phyloP scores from a whole-genome alignment of 495 filamentous ascomycete genomes.

The Lentithecium fluviatile region DNA sequence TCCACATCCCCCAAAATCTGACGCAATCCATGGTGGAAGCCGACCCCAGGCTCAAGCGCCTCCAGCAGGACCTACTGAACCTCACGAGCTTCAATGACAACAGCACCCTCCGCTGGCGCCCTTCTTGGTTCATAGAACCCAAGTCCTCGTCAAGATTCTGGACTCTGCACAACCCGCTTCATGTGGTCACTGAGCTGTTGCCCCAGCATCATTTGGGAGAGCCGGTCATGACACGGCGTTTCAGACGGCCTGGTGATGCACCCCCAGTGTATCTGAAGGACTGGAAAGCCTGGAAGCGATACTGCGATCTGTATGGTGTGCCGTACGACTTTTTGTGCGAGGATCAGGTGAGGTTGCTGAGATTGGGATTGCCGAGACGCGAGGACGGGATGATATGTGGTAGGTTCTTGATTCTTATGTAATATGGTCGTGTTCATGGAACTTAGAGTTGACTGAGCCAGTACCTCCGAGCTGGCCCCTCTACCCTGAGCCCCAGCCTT shows the following conservation, averaged over 20 bases:
- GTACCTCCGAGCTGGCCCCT: constrained; percentile 2
- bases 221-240: constrained; percentile 6
- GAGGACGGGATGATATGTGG: not conserved
- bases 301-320: constrained; percentile 16
- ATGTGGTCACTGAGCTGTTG: constrained; percentile 21
- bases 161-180: constrained; percentile 16
- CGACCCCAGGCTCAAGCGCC: not conserved
- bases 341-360: constrained; percentile 11
- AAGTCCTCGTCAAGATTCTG: not conserved
- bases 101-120: constrained; percentile 18
- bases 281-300: constrained; percentile 12
- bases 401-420: not conserved
- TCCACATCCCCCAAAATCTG: not conserved
- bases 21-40: constrained; percentile 7
- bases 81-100: constrained; percentile 21
- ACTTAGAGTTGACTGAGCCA: not conserved
- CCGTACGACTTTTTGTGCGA: constrained; percentile 22
- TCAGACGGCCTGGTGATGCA: constrained; percentile 2
- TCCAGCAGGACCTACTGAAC: constrained; percentile 22
- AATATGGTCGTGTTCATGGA: not conserved
- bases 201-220: not conserved
- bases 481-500: constrained; percentile 22
- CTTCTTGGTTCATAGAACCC: constrained; percentile 12
- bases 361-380: constrained; percentile 3
- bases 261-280: constrained; percentile 15